Evolutionary conservation across 495 filamentous ascomycete species (phyloP), one percentile per base, ranked within the genome.

Genomic region (Penicillium canariense): DNA sequence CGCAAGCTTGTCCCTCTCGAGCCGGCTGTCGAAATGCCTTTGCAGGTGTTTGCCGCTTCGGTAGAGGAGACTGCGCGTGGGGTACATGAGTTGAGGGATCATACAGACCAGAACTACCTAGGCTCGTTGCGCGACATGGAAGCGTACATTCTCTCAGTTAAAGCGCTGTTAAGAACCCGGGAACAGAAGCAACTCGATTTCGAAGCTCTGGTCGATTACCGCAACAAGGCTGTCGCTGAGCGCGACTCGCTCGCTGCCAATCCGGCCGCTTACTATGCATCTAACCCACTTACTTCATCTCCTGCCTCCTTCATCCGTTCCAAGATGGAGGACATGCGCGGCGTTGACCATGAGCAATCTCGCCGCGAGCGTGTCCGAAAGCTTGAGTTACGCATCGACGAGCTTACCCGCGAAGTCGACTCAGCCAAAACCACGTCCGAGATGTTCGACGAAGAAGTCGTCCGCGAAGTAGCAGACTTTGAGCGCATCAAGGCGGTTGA

Each of bases 151-250:
- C 69, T 83, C 17, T 85, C 90, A 2, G 71, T 97, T 15, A 95
- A 96, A 70, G 74, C 84, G 27, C 85, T 97, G 3, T 83, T 98
- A 63, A 96, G 96, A 74, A 88, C 88, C 5, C 86, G 94, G 18
- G 95, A 98, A 73, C 91, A 95, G 73, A 98, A 97, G 68, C 94
- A 98, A 66, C 86, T 97, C 36, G 94, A 98, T 72, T 96, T 93
- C 66, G 94, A 98, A 73, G 94, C 88, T 35, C 78, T 97, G 26
- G 96, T 91, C 18, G 93, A 96, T 62, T 97, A 97, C 70, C 89
- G 96, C 51, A 88, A 86, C 74, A 95, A 95, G 65, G 87, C 89
- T 2, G 87, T 88, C 8, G 73, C 82, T n/a, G 94, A 98, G 66
- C 85, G 93, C 38, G 95, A 98, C 71, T 81, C 81, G 26, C 84